These are phyloP conservation scores for Epipyxis sp. DNA, from an alignment of 108 stramenopile genomes.

Conservation along the genomic window DNA sequence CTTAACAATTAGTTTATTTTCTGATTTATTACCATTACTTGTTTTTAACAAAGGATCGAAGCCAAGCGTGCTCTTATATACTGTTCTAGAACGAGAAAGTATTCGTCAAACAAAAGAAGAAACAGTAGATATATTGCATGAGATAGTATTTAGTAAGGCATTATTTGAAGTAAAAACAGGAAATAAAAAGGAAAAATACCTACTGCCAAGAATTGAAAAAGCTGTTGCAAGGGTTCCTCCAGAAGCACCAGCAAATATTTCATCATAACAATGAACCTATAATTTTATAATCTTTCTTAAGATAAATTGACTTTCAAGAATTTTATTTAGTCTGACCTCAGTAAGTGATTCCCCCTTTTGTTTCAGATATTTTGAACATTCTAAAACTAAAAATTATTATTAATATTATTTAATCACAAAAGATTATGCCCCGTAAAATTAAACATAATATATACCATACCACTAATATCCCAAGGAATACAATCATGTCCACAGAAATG, in stretches of 20 bases:
- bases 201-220: slow-evolving; percentile 29
- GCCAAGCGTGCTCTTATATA: slow-evolving; percentile 23
- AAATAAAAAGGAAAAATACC: background rate
- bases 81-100: background rate
- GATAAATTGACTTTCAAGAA: background rate
- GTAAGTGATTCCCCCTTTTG: slow-evolving; percentile 33
- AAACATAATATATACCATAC: background rate
- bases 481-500: slow-evolving; percentile 77
- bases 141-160: too few relatives aligned
- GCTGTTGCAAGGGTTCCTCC: slow-evolving; percentile 43
- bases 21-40: background rate
- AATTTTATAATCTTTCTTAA: background rate
- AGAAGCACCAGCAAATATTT: slow-evolving; percentile 15
- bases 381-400: background rate
- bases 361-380: background rate
- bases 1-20: background rate
- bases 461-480: slow-evolving; percentile 74
- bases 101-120: background rate
- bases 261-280: slow-evolving; percentile 35
- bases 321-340: background rate
- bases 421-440: background rate
- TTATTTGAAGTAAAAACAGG: too few relatives aligned
- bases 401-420: background rate
- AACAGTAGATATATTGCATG: background rate
- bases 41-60: slow-evolving; percentile 47